phyloP scores from a whole-genome alignment of 331 rosid species.

The Spiraea crenata region DNA sequence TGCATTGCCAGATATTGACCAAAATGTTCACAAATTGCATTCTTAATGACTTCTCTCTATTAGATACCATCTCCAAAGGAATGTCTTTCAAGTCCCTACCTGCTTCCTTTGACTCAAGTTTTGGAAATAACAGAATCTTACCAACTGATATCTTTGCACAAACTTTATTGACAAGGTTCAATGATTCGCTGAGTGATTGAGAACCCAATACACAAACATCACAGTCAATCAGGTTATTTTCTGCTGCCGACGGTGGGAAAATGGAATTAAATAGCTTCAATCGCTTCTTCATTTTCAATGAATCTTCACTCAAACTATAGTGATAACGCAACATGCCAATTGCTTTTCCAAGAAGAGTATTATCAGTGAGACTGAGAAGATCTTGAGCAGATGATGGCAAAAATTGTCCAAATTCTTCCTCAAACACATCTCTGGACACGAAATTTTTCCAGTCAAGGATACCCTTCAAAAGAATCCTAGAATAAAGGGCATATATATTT shows the following conservation, averaged over 20 bases:
- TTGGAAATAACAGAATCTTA: conserved; percentile 56
- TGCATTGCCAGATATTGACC: conserved; percentile 66
- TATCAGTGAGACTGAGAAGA: conserved; percentile 47
- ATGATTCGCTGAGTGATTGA: conserved; percentile 42
- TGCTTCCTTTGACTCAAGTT: conserved; percentile 31
- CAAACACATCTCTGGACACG: conserved; percentile 56
- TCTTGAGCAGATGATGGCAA: conserved; percentile 63
- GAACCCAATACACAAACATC: conserved; percentile 42
- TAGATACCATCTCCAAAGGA: conserved; percentile 32
- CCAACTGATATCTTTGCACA: conserved; percentile 64
- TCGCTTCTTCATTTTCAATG: conserved; percentile 48
- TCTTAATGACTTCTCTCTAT: conserved; percentile 37
- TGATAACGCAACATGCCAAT: conserved; percentile 58
- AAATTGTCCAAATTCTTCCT: conserved; percentile 56
- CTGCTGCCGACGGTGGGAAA: conserved; percentile 37
- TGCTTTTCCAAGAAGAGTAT: conserved; percentile 80
- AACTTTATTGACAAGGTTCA: conserved; percentile 56
- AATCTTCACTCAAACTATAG: conserved; percentile 51
- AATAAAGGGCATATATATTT: conserved; percentile 47
- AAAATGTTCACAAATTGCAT: conserved; percentile 48
- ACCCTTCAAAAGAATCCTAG: conserved; percentile 65
- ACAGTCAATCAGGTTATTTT: conserved; percentile 56
- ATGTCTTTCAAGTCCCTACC: conserved; percentile 33
- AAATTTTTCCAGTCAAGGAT: conserved; percentile 65
- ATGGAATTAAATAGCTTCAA: conserved; percentile 57